Percentiles rank a stretch among this genome's conserved stretches.
phyloP scores from a whole-genome alignment of 2,329 filamentous ascomycete genomes.

The Monosporascus sp. region DNA sequence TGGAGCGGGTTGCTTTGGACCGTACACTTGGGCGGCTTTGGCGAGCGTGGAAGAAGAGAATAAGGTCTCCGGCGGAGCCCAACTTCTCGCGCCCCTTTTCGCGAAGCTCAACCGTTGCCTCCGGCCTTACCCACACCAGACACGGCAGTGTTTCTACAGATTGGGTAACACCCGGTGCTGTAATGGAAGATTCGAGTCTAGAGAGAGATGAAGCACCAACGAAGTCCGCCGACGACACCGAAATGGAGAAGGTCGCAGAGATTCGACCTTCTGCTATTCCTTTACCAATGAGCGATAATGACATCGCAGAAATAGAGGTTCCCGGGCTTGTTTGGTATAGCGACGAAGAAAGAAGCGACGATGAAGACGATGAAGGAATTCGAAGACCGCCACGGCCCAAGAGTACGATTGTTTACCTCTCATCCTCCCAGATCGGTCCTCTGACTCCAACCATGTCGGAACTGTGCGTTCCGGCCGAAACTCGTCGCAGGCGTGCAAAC shows the following conservation, averaged over 20 bases:
- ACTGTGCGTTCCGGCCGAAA: slow-evolving; percentile 22
- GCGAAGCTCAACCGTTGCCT: slow-evolving; percentile 35
- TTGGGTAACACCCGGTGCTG: slow-evolving; percentile 33
- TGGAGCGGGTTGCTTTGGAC: slow-evolving; percentile 89
- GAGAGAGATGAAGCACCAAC: slow-evolving; percentile 18
- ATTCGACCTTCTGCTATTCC: slow-evolving; percentile 56
- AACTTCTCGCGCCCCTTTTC: slow-evolving; percentile 45
- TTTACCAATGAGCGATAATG: slow-evolving; percentile 61
- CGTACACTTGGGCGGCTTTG: slow-evolving; percentile 83
- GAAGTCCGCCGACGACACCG: neutral
- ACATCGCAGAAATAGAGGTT: slow-evolving; percentile 76
- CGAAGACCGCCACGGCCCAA: slow-evolving; percentile 35
- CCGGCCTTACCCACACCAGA: slow-evolving; percentile 27
- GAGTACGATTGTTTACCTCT: slow-evolving; percentile 36
- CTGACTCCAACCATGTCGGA: slow-evolving; percentile 22
- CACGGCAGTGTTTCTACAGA: slow-evolving; percentile 34
- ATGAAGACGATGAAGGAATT: slow-evolving; percentile 26
- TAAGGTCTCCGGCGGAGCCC: slow-evolving; percentile 52
- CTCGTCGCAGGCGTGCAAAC: slow-evolving; percentile 24
- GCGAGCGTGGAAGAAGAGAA: slow-evolving; percentile 90
- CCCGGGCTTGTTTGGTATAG: slow-evolving; percentile 60
- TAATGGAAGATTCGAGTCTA: slow-evolving; percentile 9
- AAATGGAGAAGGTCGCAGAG: slow-evolving; percentile 1
- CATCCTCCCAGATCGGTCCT: slow-evolving; percentile 19
- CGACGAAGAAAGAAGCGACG: slow-evolving; percentile 54